Conservation (phyloP, 176 grass and related monocot genomes). For the Calamus simplicifolius region DNA sequence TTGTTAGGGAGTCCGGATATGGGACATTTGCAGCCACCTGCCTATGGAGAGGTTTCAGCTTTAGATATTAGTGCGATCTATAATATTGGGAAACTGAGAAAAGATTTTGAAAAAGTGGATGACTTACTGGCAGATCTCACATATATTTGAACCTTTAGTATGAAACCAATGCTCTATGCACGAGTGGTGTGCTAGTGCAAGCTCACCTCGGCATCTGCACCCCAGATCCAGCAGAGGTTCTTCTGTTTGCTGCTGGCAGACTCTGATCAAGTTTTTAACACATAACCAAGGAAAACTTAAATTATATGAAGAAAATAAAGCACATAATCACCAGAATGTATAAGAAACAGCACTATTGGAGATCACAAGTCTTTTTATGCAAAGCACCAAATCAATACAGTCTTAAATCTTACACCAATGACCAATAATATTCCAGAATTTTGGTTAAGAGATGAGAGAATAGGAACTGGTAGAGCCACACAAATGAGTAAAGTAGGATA, state of each 20-base stretch:
- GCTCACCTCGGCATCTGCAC: constrained; percentile 88
- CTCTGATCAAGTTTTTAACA: constrained; percentile 34
- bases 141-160: constrained; percentile 92
- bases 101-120: constrained; percentile 9
- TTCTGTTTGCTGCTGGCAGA: constrained; percentile 91
- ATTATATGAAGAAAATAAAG: too few relatives aligned
- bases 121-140: constrained; percentile 99
- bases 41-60: constrained; percentile 33
- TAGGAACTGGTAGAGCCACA: too few relatives aligned
- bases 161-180: constrained; percentile 96
- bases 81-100: background rate
- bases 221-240: constrained; percentile 91
- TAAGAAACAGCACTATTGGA: too few relatives aligned
- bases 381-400: too few relatives aligned
- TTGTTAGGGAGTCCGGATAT: constrained; percentile 72
- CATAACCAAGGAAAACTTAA: too few relatives aligned
- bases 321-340: too few relatives aligned
- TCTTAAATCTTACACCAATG: too few relatives aligned
- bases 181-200: constrained; percentile 72
- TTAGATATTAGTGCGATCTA: constrained; percentile 12
- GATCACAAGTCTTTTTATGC: too few relatives aligned
- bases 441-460: too few relatives aligned
- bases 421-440: too few relatives aligned
- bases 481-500: too few relatives aligned
- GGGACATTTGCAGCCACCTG: constrained; percentile 89